A percentile compares a stretch with the other conserved stretches of the same genome.
Evolutionary conservation across 2,329 filamentous ascomycete species (phyloP).

Genomic region (Fonsecaea multimorphosa): DNA sequence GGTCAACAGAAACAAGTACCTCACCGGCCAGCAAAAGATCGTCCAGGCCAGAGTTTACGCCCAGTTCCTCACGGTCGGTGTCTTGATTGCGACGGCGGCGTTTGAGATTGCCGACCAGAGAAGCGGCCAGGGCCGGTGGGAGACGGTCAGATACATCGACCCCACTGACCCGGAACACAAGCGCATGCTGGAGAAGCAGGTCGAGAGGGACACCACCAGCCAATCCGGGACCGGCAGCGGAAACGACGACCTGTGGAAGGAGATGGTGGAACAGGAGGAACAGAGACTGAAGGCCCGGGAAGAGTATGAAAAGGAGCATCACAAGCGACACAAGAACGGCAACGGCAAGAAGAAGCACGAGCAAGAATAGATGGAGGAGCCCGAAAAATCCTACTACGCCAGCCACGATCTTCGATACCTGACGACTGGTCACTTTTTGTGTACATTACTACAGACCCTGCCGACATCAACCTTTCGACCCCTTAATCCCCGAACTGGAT

Average conservation of each 20-base stretch:
- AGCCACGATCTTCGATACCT: background rate
- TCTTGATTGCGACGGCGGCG: constrained; percentile 79
- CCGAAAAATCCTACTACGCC: background rate
- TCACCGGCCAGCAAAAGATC: constrained; percentile 80
- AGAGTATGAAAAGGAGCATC: constrained; percentile 42
- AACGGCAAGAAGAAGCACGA: constrained; percentile 29
- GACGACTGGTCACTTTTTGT: background rate
- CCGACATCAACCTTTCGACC: background rate
- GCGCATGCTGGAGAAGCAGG: constrained; percentile 81
- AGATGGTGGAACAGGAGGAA: constrained; percentile 58
- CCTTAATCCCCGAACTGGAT: background rate
- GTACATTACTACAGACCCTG: background rate
- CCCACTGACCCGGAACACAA: constrained; percentile 83
- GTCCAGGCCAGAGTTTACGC: constrained; percentile 95
- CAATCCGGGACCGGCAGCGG: constrained; percentile 23
- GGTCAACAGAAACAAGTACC: constrained; percentile 77
- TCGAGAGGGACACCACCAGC: constrained; percentile 46
- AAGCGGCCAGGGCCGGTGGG: constrained; percentile 66
- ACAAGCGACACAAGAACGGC: constrained; percentile 35
- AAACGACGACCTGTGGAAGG: constrained; percentile 76
- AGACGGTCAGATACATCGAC: constrained; percentile 81
- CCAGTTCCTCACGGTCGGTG: constrained; percentile 83
- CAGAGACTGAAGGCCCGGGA: constrained; percentile 52
- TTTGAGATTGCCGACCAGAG: constrained; percentile 83
- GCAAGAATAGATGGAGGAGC: background rate